A percentile compares a stretch with the other conserved stretches of the same genome.
Conservation (phyloP, 148 eudicot species). For the Persicaria maculosa region DNA sequence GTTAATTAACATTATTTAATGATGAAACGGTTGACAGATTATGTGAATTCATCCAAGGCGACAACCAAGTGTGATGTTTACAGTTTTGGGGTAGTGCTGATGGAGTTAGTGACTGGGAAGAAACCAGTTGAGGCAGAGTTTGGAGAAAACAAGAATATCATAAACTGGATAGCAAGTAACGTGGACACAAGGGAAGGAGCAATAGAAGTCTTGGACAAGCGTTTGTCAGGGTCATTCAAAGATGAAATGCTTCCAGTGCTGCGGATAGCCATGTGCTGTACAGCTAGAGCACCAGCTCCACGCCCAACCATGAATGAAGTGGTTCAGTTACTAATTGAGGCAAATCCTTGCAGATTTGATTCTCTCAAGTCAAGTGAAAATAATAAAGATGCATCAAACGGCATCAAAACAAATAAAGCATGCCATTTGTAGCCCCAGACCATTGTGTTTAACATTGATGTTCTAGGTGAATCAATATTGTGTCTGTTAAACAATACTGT, state of each 20-base stretch:
- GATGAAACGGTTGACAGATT: constrained; percentile 37
- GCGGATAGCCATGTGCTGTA: constrained; percentile 67
- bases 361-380: constrained; percentile 46
- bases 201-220: constrained; percentile 61
- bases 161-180: constrained; percentile 78
- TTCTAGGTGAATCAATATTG: background rate
- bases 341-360: constrained; percentile 63
- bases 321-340: constrained; percentile 65
- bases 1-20: background rate
- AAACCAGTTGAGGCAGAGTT: constrained; percentile 87
- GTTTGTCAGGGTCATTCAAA: constrained; percentile 40
- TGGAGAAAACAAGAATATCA: constrained; percentile 90
- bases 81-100: constrained; percentile 89
- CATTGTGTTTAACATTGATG: background rate
- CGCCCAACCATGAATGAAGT: constrained; percentile 88
- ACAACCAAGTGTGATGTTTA: constrained; percentile 94
- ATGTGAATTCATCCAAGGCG: constrained; percentile 79
- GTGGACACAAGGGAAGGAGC: constrained; percentile 80
- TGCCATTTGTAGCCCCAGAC: background rate
- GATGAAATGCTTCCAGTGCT: constrained; percentile 76
- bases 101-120: constrained; percentile 91
- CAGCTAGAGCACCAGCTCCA: constrained; percentile 41
- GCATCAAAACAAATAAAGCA: constrained; percentile 28
- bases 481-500: constrained; percentile 4
- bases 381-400: constrained; percentile 33